Percentiles rank a stretch among this genome's conserved stretches.
These are phyloP conservation scores for Alternaria novae-zelandiae DNA, from an alignment of 2,329 filamentous ascomycete species.

Conservation along the genomic window DNA sequence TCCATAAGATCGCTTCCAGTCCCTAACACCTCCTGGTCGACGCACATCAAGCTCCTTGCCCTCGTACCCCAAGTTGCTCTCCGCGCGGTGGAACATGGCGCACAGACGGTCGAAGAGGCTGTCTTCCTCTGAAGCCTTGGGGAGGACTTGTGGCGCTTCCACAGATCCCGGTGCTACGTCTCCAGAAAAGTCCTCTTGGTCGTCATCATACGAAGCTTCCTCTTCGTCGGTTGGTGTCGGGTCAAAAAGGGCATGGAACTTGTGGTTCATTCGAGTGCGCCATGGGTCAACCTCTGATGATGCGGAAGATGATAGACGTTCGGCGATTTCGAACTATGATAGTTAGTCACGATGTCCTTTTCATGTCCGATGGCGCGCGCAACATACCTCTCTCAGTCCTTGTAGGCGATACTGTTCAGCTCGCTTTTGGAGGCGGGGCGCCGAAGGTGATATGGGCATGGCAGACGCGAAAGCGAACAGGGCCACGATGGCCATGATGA, in stretches of 20 bases:
- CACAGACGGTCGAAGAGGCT: conserved; percentile 30
- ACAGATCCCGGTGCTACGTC: conserved; percentile 46
- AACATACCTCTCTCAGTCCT: conserved; percentile 43
- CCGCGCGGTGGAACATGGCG: conserved; percentile 28
- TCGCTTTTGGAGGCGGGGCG: conserved; percentile 39
- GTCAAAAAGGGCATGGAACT: conserved; percentile 30
- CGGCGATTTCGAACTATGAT: conserved; percentile 41
- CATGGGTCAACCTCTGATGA: conserved; percentile 22
- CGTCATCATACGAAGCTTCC: conserved; percentile 2
- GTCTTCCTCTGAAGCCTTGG: conserved; percentile 24
- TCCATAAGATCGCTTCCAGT: conserved; percentile 34
- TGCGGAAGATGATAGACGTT: conserved; percentile 32
- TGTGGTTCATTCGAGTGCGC: conserved; percentile 25
- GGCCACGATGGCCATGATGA: conserved; percentile 34
- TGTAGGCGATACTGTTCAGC: conserved; percentile 43
- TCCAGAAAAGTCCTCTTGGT: conserved; percentile 38
- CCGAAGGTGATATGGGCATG: conserved; percentile 45
- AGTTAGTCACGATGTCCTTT: conserved; percentile 13
- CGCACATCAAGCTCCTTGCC: conserved; percentile 44
- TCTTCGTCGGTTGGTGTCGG: conserved; percentile 25
- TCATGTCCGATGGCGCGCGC: background rate
- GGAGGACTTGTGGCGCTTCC: conserved; percentile 42
- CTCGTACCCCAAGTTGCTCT: conserved; percentile 40
- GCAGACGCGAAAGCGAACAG: conserved; percentile 32
- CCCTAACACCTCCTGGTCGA: conserved; percentile 39